Conservation (phyloP, 164 flowering plant species). For the grape (Vitis vinifera) region ASM3070453v1 NC_081806.1:4552501-4553000, state of each 20-base stretch:
- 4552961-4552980: too few relatives aligned
- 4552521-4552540: conserved; percentile 53
- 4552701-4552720: conserved; percentile 17
- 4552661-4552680: conserved; percentile 23
- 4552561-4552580: conserved; percentile 45
- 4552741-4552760: background rate
- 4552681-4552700: conserved; percentile 10
- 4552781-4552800: too few relatives aligned
- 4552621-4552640: conserved; percentile 56
- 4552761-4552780: too few relatives aligned
- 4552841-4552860: too few relatives aligned
- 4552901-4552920: too few relatives aligned
- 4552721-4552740: conserved; percentile 1
- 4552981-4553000: too few relatives aligned
- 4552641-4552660: conserved; percentile 18
- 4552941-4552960: too few relatives aligned
- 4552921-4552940: too few relatives aligned
- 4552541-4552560: conserved; percentile 58
- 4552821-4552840: too few relatives aligned
- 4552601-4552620: conserved; percentile 57
- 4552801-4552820: too few relatives aligned
- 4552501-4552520: conserved; percentile 62
- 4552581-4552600: conserved; percentile 55
- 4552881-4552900: too few relatives aligned
- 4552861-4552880: too few relatives aligned